Base-by-base conservation (phyloP, 352 stramenopile species). In the Pythium scleroteichum region DNA sequence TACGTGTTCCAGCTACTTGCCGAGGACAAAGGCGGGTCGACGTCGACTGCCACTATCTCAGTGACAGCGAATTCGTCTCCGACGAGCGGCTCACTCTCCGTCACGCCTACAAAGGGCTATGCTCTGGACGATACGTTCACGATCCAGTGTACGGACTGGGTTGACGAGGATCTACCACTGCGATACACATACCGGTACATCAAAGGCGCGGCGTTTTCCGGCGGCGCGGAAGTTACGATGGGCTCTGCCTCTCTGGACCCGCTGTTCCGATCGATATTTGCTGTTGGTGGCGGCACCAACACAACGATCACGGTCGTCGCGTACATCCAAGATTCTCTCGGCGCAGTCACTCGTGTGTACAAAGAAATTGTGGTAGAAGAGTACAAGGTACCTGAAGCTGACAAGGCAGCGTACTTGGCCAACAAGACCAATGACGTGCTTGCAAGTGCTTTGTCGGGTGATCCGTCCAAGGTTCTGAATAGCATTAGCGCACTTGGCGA, bases 131-230 rank as follows among this genome's bases (percentile, higher is more conserved):
- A 85, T 52, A 75, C 68, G 16, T 90, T 90, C 26, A 50, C 67
- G 3, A 52, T 85, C 2, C 63, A 79, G 3, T 72, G 72, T 12
- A 76, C 62, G 17, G 71, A 85, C 45, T 91, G 82, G 82, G 82
- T 89, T 0, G 82, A 88, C 35, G 82, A 87, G 35, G 79, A 88
- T 44, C 48, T 75, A 48, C 82, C 82, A 12, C 61, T 91, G 1
- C 75, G 75, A 40, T 91, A 87, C 64, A 81, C 75, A n/a, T 91
- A 85, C 64, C 82, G 76, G 55, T 91, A 91, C 55, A 91, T 91
- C 40, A 79, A 81, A 22, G 82, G 77, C 2, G 56, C 69, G 0
- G 67, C 78, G 0, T 85, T 73, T 44, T 83, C 72, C 0, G 71
- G 72, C 26, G 78, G 73, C 12, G 64, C 51, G 1, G 78, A 91